These are phyloP conservation scores for Cryptococcus amylolentus DNA, from an alignment of 1,284 basidiomycete species.

Conservation along the genomic window DNA sequence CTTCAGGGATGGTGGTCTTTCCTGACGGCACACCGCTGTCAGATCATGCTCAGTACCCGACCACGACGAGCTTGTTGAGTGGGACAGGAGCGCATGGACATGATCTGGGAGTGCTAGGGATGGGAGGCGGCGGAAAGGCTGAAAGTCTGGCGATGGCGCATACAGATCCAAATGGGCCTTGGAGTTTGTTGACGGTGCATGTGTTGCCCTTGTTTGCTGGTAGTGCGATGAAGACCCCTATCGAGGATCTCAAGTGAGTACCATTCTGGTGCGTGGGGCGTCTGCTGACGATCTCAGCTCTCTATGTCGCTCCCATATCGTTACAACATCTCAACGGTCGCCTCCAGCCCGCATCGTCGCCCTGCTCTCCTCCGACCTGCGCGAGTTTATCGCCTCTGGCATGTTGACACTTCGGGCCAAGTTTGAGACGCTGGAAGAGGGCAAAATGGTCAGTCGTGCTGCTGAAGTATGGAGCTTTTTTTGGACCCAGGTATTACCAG, in stretches of 20 bases:
- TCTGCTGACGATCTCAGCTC: slow-evolving; percentile 16
- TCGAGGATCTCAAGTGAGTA: slow-evolving; percentile 79
- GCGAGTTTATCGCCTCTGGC: slow-evolving; percentile 77
- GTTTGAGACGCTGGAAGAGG: slow-evolving; percentile 63
- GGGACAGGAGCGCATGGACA: slow-evolving; percentile 1
- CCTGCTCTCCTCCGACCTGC: slow-evolving; percentile 70
- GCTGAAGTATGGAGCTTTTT: slow-evolving; percentile 93
- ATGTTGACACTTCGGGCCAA: slow-evolving; percentile 90
- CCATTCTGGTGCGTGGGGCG: background rate
- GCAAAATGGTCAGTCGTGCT: slow-evolving; percentile 63
- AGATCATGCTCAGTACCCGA: slow-evolving; percentile 5
- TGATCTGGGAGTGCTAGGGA: slow-evolving; percentile 4
- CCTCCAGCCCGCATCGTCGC: slow-evolving; percentile 49
- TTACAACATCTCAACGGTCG: slow-evolving; percentile 37
- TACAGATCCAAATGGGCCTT: slow-evolving; percentile 55
- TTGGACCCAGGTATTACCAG: slow-evolving; percentile 83
- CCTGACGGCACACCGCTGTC: slow-evolving; percentile 40
- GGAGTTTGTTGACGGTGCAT: slow-evolving; percentile 77
- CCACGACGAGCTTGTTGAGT: background rate
- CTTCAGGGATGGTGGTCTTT: slow-evolving; percentile 30
- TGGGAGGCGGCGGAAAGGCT: slow-evolving; percentile 7
- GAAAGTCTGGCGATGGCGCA: slow-evolving; percentile 35
- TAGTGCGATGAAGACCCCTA: slow-evolving; percentile 77
- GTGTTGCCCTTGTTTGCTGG: slow-evolving; percentile 89
- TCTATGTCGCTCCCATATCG: slow-evolving; percentile 41